Percentiles rank a stretch among this genome's conserved stretches.
phyloP scores from a whole-genome alignment of 495 filamentous ascomycete genomes.

The Penicillium cataractarum region DNA sequence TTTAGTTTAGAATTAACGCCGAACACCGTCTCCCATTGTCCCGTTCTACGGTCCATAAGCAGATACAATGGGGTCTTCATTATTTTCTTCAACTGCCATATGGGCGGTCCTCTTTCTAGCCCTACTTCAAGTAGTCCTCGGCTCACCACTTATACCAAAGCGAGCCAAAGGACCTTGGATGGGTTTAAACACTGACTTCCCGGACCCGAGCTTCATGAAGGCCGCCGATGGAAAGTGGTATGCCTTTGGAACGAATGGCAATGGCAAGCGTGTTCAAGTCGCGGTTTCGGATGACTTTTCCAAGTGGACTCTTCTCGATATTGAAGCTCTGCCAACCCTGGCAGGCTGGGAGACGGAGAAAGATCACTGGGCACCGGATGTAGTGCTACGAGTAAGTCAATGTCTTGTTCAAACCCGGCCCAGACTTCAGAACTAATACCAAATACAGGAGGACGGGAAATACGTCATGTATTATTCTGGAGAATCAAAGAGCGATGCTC shows the following conservation, averaged over 20 bases:
- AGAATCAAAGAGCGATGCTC: slow-evolving; percentile 35
- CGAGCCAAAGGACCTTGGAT: slow-evolving; percentile 30
- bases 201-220: slow-evolving; percentile 43
- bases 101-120: slow-evolving; percentile 19
- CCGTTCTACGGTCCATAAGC: not conserved
- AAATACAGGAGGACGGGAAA: slow-evolving; percentile 42
- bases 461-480: slow-evolving; percentile 66
- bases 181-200: slow-evolving; percentile 39
- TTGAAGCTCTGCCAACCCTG: slow-evolving; percentile 42
- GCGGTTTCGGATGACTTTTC: slow-evolving; percentile 39
- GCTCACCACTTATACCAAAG: slow-evolving; percentile 23
- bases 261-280: slow-evolving; percentile 39
- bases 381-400: slow-evolving; percentile 39
- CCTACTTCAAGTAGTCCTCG: slow-evolving; percentile 14
- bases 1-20: not conserved
- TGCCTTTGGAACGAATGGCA: slow-evolving; percentile 45
- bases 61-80: slow-evolving; percentile 13
- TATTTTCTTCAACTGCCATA: slow-evolving; percentile 6
- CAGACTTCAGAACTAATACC: slow-evolving; percentile 6
- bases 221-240: slow-evolving; percentile 40
- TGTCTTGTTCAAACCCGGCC: not conserved
- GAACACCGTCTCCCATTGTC: not conserved
- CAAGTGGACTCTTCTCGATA: slow-evolving; percentile 40
- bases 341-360: slow-evolving; percentile 38
- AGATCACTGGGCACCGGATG: slow-evolving; percentile 46